phyloP scores from a whole-genome alignment of 208 protist species.

The Trypanosoma brucei region DNA sequence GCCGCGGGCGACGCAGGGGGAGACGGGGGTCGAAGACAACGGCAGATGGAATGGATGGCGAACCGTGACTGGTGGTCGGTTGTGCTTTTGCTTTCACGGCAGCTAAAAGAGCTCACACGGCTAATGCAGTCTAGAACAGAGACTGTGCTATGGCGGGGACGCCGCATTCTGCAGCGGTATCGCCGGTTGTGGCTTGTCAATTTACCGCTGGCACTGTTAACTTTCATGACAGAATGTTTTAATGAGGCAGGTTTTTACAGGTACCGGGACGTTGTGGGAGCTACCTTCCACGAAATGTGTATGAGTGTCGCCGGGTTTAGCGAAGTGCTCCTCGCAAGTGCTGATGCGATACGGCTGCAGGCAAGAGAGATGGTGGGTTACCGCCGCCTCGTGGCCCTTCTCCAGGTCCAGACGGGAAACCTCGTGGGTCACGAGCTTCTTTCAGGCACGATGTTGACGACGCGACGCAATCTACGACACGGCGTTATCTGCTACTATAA shows the following conservation, averaged over 20 bases:
- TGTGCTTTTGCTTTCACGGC: slow-evolving; percentile 27
- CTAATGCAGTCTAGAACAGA: slow-evolving; percentile 15
- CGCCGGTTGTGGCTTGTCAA: slow-evolving; percentile 47
- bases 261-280: slow-evolving; percentile 24
- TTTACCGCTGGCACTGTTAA: slow-evolving; percentile 34
- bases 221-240: slow-evolving; percentile 65
- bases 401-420: slow-evolving; percentile 26
- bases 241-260: slow-evolving; percentile 36
- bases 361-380: slow-evolving; percentile 59
- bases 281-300: slow-evolving; percentile 26
- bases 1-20: slow-evolving; percentile 41
- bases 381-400: slow-evolving; percentile 37
- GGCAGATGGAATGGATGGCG: slow-evolving; percentile 48
- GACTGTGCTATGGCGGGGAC: slow-evolving; percentile 34
- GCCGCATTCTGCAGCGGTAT: slow-evolving; percentile 35
- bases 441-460: slow-evolving; percentile 15
- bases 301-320: slow-evolving; percentile 27
- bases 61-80: slow-evolving; percentile 47
- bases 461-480: slow-evolving; percentile 25
- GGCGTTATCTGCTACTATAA: slow-evolving; percentile 44
- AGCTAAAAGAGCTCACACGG: slow-evolving; percentile 19
- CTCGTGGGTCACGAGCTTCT: slow-evolving; percentile 19
- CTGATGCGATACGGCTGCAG: slow-evolving; percentile 30
- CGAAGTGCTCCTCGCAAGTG: slow-evolving; percentile 29
- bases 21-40: slow-evolving; percentile 29